Evolutionary conservation across 495 filamentous ascomycete species (phyloP), one percentile per base, ranked within the genome.

Genomic region (Gamarada debralockiae): DNA sequence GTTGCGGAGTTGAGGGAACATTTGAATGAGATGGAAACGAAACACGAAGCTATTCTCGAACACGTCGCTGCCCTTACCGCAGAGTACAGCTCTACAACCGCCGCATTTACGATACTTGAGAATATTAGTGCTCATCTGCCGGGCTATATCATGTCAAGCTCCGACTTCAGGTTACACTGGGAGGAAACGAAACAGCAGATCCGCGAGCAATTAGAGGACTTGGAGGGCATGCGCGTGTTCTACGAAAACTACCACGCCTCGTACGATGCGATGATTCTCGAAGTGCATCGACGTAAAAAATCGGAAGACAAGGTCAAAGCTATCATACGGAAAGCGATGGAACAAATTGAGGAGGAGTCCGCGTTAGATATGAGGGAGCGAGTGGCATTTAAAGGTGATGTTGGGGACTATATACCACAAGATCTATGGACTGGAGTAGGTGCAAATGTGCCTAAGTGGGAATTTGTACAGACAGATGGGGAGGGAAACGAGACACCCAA

Each of bases 401-500:
- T 92, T 17, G 91, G 90, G 2, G 88, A 95, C 53, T 93, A 81
- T 62, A 67, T 98, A 17, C 93, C 93, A 0, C 81, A 83, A 2
- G 95, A 97, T 61, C 82, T 98, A 36, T 98, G 92, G 93, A 84
- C 84, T 0, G 88, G 86, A 5, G 70, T 89, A 23, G 73, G 75
- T 49, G 72, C 37, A 1, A 24, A 78, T 40, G 75, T 74, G 25
- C 84, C 85, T 22, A 72, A 74, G 60, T 73, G 76, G 41, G 83
- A 82, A 5, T 23, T 53, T 24, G 42, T 13, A 3, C 42, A 34
- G 2, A 59, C 41, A 8, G 62, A 65, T 3, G 65, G 64, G 20
- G 76, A 64, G 17, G 72, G 73, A 40, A 61, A 70, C 25, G 24
- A 15, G 48, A 74, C 81, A 13, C 82, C 82, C 3, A 69, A 75